Evolutionary conservation across 305 asterid genomes (phyloP).

Genomic region (Fraxinus platypoda): DNA sequence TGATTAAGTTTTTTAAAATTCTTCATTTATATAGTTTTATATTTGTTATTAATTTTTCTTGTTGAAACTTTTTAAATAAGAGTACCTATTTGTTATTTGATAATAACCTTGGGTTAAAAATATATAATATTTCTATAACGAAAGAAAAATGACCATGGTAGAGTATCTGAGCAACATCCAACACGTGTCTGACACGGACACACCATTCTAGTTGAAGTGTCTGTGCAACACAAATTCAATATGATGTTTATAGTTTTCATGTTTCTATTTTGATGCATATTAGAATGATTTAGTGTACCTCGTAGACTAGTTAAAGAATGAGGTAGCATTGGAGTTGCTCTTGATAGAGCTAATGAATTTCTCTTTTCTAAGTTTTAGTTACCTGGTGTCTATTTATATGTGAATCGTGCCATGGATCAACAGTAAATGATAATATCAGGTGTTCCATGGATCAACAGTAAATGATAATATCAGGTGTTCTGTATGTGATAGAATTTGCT

Average conservation of each 20-base stretch:
- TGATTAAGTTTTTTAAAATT: neutral
- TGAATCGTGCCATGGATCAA: neutral
- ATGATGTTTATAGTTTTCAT: conserved; percentile 11
- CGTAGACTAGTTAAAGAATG: conserved; percentile 5
- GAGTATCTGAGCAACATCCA: neutral
- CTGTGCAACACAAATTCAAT: neutral
- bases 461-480: neutral
- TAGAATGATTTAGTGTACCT: neutral
- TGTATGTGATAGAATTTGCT: neutral
- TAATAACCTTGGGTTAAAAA: neutral
- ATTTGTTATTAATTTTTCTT: neutral
- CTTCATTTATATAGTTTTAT: neutral
- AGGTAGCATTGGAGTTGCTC: neutral
- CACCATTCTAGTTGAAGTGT: neutral
- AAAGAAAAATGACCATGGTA: neutral
- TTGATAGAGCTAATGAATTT: neutral
- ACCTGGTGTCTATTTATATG: neutral
- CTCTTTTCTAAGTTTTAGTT: neutral
- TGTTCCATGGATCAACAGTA: neutral
- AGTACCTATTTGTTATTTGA: neutral
- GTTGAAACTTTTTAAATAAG: neutral
- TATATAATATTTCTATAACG: neutral
- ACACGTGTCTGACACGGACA: neutral
- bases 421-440: neutral
- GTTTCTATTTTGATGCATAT: neutral